These are phyloP conservation scores for Glomus cerebriforme DNA, from an alignment of 192 early-diverging fungal species.

Conservation along the genomic window DNA sequence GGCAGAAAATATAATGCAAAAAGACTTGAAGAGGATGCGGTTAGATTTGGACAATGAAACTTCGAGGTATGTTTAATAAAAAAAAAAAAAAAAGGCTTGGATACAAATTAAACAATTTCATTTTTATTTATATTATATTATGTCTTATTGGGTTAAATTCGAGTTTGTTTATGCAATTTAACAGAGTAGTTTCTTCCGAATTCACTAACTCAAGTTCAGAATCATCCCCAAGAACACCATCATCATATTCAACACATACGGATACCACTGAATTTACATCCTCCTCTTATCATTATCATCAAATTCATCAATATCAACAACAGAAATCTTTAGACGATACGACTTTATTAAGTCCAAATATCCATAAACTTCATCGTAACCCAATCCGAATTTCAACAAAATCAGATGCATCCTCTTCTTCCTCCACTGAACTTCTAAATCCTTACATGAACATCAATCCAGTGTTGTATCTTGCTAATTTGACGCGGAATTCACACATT, in stretches of 20 bases:
- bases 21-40: not conserved
- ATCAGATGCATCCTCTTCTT: constrained; percentile 8
- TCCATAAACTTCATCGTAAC: not conserved
- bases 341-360: not conserved
- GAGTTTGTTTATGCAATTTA: not conserved
- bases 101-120: too few relatives aligned
- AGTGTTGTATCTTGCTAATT: constrained; percentile 19
- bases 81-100: too few relatives aligned
- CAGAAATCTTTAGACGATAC: not conserved
- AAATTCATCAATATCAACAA: not conserved
- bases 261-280: not conserved
- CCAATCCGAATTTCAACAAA: constrained; percentile 26
- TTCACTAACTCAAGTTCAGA: not conserved
- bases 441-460: constrained; percentile 30
- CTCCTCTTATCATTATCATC: not conserved
- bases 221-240: not conserved
- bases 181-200: not conserved
- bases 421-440: constrained; percentile 1
- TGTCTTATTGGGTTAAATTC: not conserved
- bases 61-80: not conserved
- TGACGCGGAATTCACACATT: constrained; percentile 23
- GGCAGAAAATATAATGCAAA: not conserved
- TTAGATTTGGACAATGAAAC: not conserved
- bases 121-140: not conserved
- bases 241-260: not conserved